Conservation (phyloP, 495 filamentous ascomycete species). For the Penicillium parvum region DNA sequence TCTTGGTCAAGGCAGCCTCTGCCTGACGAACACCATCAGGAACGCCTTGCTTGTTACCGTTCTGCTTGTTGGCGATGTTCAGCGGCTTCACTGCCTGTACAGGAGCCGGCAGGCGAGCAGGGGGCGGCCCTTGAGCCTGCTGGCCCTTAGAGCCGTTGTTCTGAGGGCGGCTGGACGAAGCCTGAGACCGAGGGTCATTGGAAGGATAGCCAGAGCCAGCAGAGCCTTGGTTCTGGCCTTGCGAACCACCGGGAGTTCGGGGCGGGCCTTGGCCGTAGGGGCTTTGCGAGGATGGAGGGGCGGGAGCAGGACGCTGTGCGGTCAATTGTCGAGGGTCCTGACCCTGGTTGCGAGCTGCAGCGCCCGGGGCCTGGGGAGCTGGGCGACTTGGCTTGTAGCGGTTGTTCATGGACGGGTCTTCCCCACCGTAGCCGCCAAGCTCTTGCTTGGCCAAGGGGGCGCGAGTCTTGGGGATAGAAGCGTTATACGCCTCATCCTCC, state of each 20-base stretch:
- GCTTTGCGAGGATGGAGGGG: slow-evolving; percentile 43
- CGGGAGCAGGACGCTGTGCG: slow-evolving; percentile 55
- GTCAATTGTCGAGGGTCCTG: slow-evolving; percentile 44
- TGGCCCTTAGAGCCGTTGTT: slow-evolving; percentile 32
- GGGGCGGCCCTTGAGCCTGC: slow-evolving; percentile 41
- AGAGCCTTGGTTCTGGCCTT: slow-evolving; percentile 29
- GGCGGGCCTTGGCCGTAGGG: slow-evolving; percentile 22
- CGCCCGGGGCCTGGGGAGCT: slow-evolving; percentile 50
- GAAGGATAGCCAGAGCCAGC: slow-evolving; percentile 32
- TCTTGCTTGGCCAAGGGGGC: slow-evolving; percentile 83
- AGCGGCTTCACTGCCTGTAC: slow-evolving; percentile 76
- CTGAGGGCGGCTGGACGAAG: slow-evolving; percentile 44
- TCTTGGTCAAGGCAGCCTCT: slow-evolving; percentile 73
- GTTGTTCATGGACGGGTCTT: slow-evolving; percentile 44
- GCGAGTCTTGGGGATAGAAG: slow-evolving; percentile 73
- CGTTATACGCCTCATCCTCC: slow-evolving; percentile 81
- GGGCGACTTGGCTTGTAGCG: slow-evolving; percentile 80
- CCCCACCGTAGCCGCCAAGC: slow-evolving; percentile 61
- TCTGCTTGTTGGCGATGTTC: slow-evolving; percentile 80
- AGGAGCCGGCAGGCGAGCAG: slow-evolving; percentile 56
- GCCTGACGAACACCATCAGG: slow-evolving; percentile 71
- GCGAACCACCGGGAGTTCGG: slow-evolving; percentile 20
- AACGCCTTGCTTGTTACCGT: slow-evolving; percentile 40
- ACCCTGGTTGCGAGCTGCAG: slow-evolving; percentile 37
- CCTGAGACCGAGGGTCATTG: slow-evolving; percentile 36